A percentile compares a stretch with the other conserved stretches of the same genome.
Evolutionary conservation across 495 filamentous ascomycete species (phyloP).

Genomic region (Podospora sp.): DNA sequence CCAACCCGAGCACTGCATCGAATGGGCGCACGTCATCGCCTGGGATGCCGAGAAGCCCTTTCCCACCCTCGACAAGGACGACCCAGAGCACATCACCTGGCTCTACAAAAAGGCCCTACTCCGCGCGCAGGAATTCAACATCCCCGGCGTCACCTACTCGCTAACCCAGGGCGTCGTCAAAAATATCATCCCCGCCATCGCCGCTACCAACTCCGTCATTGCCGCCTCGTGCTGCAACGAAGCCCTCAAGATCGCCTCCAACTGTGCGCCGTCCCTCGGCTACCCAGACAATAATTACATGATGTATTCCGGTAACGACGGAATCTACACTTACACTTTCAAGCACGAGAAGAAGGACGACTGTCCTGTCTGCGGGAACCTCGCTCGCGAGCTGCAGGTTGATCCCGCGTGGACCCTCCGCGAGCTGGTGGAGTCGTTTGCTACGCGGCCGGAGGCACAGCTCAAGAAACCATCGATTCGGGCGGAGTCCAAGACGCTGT

Average conservation of each 20-base stretch:
- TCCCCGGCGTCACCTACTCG: constrained; percentile 91
- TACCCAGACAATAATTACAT: constrained; percentile 75
- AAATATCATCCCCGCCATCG: constrained; percentile 99
- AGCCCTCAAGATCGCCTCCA: constrained; percentile 89
- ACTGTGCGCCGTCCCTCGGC: constrained; percentile 72
- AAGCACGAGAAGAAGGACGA: constrained; percentile 87
- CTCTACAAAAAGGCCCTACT: constrained; percentile 82
- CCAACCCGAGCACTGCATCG: constrained; percentile 97
- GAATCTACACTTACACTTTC: constrained; percentile 96
- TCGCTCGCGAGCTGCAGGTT: constrained; percentile 71
- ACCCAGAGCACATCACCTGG: constrained; percentile 97
- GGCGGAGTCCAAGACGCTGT: constrained; percentile 79
- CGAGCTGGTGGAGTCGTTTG: constrained; percentile 84
- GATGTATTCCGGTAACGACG: constrained; percentile 97
- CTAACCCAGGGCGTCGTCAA: constrained; percentile 98
- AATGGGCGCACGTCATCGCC: constrained; percentile 91
- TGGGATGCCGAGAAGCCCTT: constrained; percentile 66
- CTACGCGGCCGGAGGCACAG: constrained; percentile 79
- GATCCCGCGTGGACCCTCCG: constrained; percentile 73
- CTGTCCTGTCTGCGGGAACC: constrained; percentile 90
- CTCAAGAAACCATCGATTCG: constrained; percentile 88
- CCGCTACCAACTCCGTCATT: constrained; percentile 95
- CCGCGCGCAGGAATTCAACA: constrained; percentile 86
- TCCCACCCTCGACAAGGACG: constrained; percentile 83
- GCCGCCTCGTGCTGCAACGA: constrained; percentile 96